Percentiles rank a stretch among this genome's conserved stretches.
Evolutionary conservation across 768 basidiomycete genomes (phyloP).

Genomic region (Boletus edulis): DNA sequence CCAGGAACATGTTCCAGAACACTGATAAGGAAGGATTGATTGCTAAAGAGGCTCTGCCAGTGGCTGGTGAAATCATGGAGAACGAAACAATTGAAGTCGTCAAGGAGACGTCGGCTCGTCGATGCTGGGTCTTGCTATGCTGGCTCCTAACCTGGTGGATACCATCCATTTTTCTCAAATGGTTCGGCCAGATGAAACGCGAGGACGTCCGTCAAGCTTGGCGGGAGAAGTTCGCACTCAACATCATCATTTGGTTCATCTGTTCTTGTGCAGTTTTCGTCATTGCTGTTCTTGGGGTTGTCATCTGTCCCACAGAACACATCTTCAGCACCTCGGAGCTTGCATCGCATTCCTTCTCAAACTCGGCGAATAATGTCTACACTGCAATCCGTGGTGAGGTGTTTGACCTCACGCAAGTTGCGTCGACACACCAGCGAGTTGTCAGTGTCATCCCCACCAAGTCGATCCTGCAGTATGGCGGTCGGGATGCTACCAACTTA

Average conservation of each 20-base stretch:
- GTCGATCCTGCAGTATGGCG: slow-evolving; percentile 80
- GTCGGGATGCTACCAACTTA: too few species aligned
- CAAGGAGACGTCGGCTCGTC: slow-evolving; percentile 76
- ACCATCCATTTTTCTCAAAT: slow-evolving; percentile 65
- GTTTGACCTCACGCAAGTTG: slow-evolving; percentile 77
- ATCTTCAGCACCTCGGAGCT: slow-evolving; percentile 83
- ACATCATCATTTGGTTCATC: slow-evolving; percentile 93
- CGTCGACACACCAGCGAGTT: slow-evolving; percentile 58
- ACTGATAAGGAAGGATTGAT: slow-evolving; percentile 67
- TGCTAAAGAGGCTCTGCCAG: slow-evolving; percentile 85
- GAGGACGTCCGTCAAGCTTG: slow-evolving; percentile 93
- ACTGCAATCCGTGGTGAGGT: slow-evolving; percentile 95
- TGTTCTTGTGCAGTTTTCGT: slow-evolving; percentile 90
- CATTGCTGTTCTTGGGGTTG: slow-evolving; percentile 78
- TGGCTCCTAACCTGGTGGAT: slow-evolving; percentile 94
- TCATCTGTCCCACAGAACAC: slow-evolving; percentile 95
- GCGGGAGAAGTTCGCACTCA: slow-evolving; percentile 95
- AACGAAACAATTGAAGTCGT: slow-evolving; percentile 87
- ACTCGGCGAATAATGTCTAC: slow-evolving; percentile 73
- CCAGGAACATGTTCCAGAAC: slow-evolving; percentile 92
- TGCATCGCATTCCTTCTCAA: slow-evolving; percentile 58
- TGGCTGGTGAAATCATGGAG: slow-evolving; percentile 81
- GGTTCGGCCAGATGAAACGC: slow-evolving; percentile 90
- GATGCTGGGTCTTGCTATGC: slow-evolving; percentile 85
- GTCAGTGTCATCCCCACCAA: slow-evolving; percentile 75